Evolutionary conservation across 1,284 basidiomycete species (phyloP), one percentile per base, ranked within the genome.

Genomic region (Cutaneotrichosporon cavernicola): DNA sequence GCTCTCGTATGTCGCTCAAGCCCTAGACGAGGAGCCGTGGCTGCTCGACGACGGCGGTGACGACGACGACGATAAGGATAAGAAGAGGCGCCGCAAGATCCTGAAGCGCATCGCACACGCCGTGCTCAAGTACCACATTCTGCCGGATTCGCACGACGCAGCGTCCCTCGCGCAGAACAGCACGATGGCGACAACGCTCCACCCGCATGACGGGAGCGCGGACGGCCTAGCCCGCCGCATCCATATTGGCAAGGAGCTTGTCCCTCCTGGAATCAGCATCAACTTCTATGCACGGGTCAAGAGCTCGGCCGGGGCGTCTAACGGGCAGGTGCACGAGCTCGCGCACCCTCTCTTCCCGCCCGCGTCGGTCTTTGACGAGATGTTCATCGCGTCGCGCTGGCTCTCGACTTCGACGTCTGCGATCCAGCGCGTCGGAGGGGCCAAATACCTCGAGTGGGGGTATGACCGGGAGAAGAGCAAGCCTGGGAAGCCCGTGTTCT

Each of bases 241-340:
- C 62, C 83, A 83, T 47, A 78, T 88, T n/a, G 75, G 82, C 64
- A 83, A 83, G 67, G 77, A 72, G 46, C 66, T 82, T 1, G 63
- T 83, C 7, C 82, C 82, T 55, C 80, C 80, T 57, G 73, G 76
- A 18, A 69, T 83, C 63, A 81, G 73, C 65, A 72, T 90, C 75
- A 90, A 90, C 78, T 81, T 85, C 36, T 84, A 84, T 69, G 83
- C 84, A 32, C 83, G 81, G 58, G 78, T 90, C 18, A 16, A 43
- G 22, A 21, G 16, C 73, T 84, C 26, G 76, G 78, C 83, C n/a
- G 73, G 81, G 58, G 84, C 86, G n/a, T 73, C 77, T 38, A 90
- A 90, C 72, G 89, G 89, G 81, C 63, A 87, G 51, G 81, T 89
- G 46, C 88, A 90, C 73, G 84, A 83, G 36, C 77, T 90, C 65